Evolutionary conservation across 2,329 filamentous ascomycete genomes (phyloP), one percentile per base, ranked within the genome.

Genomic region (Venturia effusa): DNA sequence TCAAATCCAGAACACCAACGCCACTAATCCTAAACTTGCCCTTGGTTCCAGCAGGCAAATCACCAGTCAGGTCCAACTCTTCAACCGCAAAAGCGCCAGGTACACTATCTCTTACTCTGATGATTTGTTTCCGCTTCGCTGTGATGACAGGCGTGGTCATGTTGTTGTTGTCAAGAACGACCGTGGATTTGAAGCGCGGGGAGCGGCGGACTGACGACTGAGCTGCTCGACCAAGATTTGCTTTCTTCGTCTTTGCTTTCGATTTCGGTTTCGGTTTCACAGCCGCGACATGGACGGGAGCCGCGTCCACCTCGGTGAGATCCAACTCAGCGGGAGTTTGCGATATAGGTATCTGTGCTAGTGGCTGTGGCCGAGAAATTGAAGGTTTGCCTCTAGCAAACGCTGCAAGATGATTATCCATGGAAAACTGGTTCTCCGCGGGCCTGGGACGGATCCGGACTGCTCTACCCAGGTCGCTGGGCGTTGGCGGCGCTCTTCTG

Each of bases 21-120:
- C 40, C 24, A 51, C 62, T 61, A 1, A 64, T 59, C 55, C 62
- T 41, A 30, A 64, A 61, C 27, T 30, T 45, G 22, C 34, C 39
- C 40, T 40, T 61, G 6, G 11, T 27, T 24, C 1, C 30, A 3
- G 22, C 22, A 4, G 32, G 30, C n/a, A 39, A n/a, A 27, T 22
- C 40, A 54, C 61, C 61, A 11, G 45, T 63, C 55, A 64, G 7
- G 19, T 61, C 55, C n/a, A 60, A 13, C 17, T 59, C 55, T 30
- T 64, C 62, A 34, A 64, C 43, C 34, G 55, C 62, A 34, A 64
- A 64, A 24, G 40, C 43, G 32, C 63, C 63, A 30, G 57, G 59
- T 8, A 62, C 1, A 39, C 59, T 63, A 17, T 64, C 63, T 17
- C 63, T 39, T 17, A 64, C 59, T 22, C 63, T 61, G 30, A 62